Percentiles rank a stretch among this genome's conserved stretches.
phyloP scores from a whole-genome alignment of 169 alveolate genomes.

The Perkinsus marinus region DNA sequence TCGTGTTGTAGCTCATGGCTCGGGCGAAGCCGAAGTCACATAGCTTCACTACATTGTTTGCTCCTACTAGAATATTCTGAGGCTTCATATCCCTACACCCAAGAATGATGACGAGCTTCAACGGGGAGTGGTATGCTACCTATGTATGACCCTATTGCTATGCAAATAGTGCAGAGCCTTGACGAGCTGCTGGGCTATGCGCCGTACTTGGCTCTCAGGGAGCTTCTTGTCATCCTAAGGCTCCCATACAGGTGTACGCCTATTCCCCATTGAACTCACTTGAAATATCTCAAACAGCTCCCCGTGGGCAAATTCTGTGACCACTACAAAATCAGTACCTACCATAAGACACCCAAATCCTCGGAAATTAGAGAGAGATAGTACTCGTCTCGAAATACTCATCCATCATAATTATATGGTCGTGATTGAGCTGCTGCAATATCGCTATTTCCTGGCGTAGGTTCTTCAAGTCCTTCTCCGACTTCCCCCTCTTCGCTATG shows the following conservation, averaged over 20 bases:
- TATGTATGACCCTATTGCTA: conserved; percentile 62
- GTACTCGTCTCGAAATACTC: conserved; percentile 69
- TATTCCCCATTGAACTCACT: conserved; percentile 18
- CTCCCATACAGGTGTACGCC: neutral
- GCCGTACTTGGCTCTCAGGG: conserved; percentile 9
- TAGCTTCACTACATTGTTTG: conserved; percentile 66
- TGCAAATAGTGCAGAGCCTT: conserved; percentile 65
- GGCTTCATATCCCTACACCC: conserved; percentile 71
- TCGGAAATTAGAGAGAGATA: neutral
- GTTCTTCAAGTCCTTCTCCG: conserved; percentile 68
- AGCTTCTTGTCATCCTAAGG: neutral
- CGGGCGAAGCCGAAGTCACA: conserved; percentile 81
- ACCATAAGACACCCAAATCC: neutral
- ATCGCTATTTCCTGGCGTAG: conserved; percentile 72
- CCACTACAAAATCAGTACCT: conserved; percentile 65
- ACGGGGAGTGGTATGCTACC: neutral
- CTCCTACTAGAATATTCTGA: conserved; percentile 62
- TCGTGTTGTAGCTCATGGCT: conserved; percentile 67
- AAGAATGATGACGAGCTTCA: neutral
- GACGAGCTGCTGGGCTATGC: conserved; percentile 16
- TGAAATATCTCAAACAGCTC: conserved; percentile 72
- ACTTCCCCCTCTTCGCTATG: conserved; percentile 64
- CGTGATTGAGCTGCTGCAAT: conserved; percentile 64
- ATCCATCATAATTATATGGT: conserved; percentile 62
- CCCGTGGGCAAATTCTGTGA: conserved; percentile 80